Evolutionary conservation across 225 moss, liverwort and hornwort genomes (phyloP), one percentile per base, ranked within the genome.

Genomic region (Bryum argenteum): DNA sequence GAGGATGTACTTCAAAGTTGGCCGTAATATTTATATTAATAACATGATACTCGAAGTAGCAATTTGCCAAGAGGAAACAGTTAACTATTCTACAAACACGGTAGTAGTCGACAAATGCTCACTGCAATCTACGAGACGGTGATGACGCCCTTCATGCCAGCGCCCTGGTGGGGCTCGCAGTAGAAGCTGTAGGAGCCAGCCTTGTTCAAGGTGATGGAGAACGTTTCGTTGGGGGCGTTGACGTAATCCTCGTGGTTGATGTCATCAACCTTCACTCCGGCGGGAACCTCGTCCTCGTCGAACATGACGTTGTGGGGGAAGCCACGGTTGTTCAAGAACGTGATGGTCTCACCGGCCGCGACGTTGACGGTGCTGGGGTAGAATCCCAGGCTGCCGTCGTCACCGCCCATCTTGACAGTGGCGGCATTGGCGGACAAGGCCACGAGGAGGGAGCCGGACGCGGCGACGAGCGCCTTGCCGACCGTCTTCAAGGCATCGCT

Each of bases 111-210:
- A 22, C 54, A 54, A 54, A 53, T 48, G 48, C 48, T 11, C 2
- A 1, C 37, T 61, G 2, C 28, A 28, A 28, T 28, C 79, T 85
- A 81, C 12, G 72, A 72, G 23, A 91, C 88, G 17, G 60, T 87
- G 78, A 91, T 86, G 22, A 3, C 47, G 13, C 83, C 87, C 73
- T 74, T 71, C 93, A 93, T 93, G 58, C 91, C 89, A 0, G 81
- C 80, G 22, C 84, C 87, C 80, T 78, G 61, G 81, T 93, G 93
- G 6, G 93, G 91, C 82, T 85, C 82, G 58, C 91, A 93, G 77
- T 84, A 88, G 58, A 69, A 71, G 11, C 51, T 13, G 71, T 93
- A 93, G 0, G 19, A 69, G 5, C 89, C 87, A 9, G 85, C 56
- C 10, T 66, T 51, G 3, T 54, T 75, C 14, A 89, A 61, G 9